These are phyloP conservation scores for Nigrospora oryzae DNA, from an alignment of 2,329 filamentous ascomycete species.

Conservation along the genomic window DNA sequence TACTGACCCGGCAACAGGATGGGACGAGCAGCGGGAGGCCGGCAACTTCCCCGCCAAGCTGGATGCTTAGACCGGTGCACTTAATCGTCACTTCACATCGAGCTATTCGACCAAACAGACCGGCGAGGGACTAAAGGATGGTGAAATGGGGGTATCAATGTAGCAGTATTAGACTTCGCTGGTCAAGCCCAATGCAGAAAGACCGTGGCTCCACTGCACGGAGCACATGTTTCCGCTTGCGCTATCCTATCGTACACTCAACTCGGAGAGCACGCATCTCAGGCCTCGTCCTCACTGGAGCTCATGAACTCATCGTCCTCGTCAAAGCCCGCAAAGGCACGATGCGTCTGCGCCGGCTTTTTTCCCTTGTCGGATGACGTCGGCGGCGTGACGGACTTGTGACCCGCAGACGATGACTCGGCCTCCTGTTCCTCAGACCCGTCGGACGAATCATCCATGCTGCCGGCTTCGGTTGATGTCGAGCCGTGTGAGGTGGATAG, in stretches of 20 bases:
- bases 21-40: conserved; percentile 31
- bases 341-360: conserved; percentile 20
- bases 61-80: conserved; percentile 38
- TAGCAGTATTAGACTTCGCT: conserved; percentile 2
- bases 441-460: conserved; percentile 20
- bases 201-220: not conserved
- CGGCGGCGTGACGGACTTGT: conserved; percentile 40
- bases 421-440: conserved; percentile 27
- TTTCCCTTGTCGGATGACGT: conserved; percentile 25
- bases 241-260: no score
- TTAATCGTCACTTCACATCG: not conserved
- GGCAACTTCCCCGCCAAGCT: conserved; percentile 62
- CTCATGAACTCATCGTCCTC: conserved; percentile 72
- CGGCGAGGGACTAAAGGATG: no score
- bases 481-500: conserved; percentile 43
- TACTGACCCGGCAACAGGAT: conserved; percentile 24
- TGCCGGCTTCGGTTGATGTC: conserved; percentile 26
- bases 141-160: conserved; percentile 1
- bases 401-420: conserved; percentile 23
- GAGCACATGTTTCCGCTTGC: no score
- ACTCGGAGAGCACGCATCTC: not conserved
- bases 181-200: conserved; percentile 1
- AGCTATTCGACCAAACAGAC: no score
- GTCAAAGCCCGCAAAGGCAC: conserved; percentile 66
- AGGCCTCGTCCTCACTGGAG: conserved; percentile 50